Percentiles rank a stretch among this genome's conserved stretches.
Evolutionary conservation across 805 yeast genomes (phyloP).

Genomic region (Blastobotrys muscicola): DNA sequence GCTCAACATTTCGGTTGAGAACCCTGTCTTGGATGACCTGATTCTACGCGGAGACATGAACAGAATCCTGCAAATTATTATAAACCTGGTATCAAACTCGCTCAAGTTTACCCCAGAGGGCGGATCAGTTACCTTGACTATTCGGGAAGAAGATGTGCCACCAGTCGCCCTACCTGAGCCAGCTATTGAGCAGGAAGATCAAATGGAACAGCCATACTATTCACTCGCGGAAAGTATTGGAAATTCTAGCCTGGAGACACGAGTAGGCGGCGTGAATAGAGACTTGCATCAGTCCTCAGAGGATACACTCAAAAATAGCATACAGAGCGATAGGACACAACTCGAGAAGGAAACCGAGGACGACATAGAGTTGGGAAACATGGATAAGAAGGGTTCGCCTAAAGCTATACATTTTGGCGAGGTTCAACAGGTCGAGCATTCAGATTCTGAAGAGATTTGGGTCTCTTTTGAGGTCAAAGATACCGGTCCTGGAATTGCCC

Average conservation of each 20-base stretch:
- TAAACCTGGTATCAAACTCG: slow-evolving; percentile 85
- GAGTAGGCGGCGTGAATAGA: too few relatives aligned
- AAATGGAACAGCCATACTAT: neutral
- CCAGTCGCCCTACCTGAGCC: neutral
- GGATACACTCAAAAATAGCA: neutral
- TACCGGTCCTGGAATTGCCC: slow-evolving; percentile 89
- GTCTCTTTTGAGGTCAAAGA: slow-evolving; percentile 58
- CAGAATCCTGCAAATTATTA: slow-evolving; percentile 77
- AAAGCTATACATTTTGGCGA: neutral
- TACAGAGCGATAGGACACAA: neutral
- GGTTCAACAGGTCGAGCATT: neutral
- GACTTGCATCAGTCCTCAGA: neutral
- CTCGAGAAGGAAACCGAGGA: neutral
- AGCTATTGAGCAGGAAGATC: neutral
- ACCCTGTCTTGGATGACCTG: slow-evolving; percentile 41
- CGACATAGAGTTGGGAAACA: too few relatives aligned
- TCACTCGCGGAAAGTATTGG: too few relatives aligned
- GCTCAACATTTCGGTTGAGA: slow-evolving; percentile 51
- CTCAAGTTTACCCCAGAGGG: slow-evolving; percentile 77
- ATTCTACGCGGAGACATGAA: slow-evolving; percentile 77
- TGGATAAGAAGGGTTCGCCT: too few relatives aligned
- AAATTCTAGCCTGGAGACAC: too few relatives aligned
- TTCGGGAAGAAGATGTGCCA: neutral
- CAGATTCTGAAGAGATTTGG: neutral
- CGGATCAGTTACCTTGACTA: slow-evolving; percentile 19